phyloP scores from a whole-genome alignment of 805 yeast species.

The Saccharomycopsis schoenii region DNA sequence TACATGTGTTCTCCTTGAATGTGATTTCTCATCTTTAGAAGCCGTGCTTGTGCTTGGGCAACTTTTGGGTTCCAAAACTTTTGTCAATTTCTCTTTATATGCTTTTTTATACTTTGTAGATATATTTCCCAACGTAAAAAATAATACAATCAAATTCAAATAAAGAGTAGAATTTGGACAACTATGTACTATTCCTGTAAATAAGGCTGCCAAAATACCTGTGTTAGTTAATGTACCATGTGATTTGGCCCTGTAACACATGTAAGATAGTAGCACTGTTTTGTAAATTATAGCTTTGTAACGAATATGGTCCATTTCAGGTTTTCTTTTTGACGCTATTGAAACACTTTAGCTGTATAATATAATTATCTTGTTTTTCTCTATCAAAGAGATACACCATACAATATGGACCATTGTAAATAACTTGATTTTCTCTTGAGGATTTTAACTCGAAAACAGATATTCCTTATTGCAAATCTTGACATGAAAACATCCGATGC shows the following conservation, averaged over 20 bases:
- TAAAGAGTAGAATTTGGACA: constrained; percentile 28
- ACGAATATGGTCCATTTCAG: not conserved
- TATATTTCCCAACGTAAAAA: constrained; percentile 30
- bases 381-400: too few species aligned
- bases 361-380: too few species aligned
- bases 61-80: constrained; percentile 15
- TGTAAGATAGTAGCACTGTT: not conserved
- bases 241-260: constrained; percentile 23
- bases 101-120: constrained; percentile 32
- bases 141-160: constrained; percentile 26
- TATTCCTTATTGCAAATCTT: not conserved
- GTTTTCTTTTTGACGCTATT: not conserved
- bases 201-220: constrained; percentile 30
- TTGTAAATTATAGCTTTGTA: not conserved
- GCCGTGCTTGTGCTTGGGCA: constrained; percentile 13
- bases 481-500: not conserved
- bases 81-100: constrained; percentile 27
- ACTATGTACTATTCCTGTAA: constrained; percentile 32
- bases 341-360: too few species aligned
- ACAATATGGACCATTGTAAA: not conserved
- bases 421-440: not conserved
- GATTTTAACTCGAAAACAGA: not conserved
- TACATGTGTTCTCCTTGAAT: constrained; percentile 28
- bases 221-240: constrained; percentile 29
- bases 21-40: constrained; percentile 17